phyloP scores from a whole-genome alignment of 176 grass and related monocot genomes.

The Zizania latifolia region DNA sequence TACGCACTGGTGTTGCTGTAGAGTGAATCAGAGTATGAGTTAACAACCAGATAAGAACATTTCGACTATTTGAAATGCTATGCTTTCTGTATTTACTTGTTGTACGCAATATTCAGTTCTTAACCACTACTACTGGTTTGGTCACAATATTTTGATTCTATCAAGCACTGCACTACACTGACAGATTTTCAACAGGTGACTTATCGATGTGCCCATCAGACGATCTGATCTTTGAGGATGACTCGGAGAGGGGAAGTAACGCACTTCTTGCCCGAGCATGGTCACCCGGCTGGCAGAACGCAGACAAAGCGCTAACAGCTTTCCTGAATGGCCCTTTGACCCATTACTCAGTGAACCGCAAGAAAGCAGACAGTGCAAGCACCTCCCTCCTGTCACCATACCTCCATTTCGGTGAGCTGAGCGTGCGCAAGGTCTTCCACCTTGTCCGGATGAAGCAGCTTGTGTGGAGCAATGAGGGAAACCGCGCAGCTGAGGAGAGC shows the following conservation, averaged over 20 bases:
- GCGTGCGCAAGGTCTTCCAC: slow-evolving; percentile 96
- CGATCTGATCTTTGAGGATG: slow-evolving; percentile 69
- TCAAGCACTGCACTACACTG: not conserved
- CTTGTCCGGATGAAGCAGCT: slow-evolving; percentile 92
- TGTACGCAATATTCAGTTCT: not conserved
- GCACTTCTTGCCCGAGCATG: slow-evolving; percentile 91
- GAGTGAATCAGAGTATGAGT: not conserved
- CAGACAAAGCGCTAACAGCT: slow-evolving; percentile 49
- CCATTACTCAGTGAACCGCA: slow-evolving; percentile 76
- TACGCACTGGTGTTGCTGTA: not conserved
- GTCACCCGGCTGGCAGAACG: slow-evolving; percentile 93
- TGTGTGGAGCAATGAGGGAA: slow-evolving; percentile 79
- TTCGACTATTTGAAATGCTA: not conserved
- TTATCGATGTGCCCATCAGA: slow-evolving; percentile 67
- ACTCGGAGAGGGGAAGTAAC: slow-evolving; percentile 84
- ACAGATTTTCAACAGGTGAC: slow-evolving; percentile 49
- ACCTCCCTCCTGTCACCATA: slow-evolving; percentile 87
- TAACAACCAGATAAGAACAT: not conserved
- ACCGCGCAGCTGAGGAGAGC: slow-evolving; percentile 70
- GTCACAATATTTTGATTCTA: not conserved
- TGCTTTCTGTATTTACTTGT: not conserved
- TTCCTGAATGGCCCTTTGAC: slow-evolving; percentile 79
- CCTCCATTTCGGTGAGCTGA: slow-evolving; percentile 90
- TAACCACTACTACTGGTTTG: not conserved
- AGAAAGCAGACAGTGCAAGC: slow-evolving; percentile 79